phyloP scores from a whole-genome alignment of 805 yeast genomes.

The Candida germanica region DNA sequence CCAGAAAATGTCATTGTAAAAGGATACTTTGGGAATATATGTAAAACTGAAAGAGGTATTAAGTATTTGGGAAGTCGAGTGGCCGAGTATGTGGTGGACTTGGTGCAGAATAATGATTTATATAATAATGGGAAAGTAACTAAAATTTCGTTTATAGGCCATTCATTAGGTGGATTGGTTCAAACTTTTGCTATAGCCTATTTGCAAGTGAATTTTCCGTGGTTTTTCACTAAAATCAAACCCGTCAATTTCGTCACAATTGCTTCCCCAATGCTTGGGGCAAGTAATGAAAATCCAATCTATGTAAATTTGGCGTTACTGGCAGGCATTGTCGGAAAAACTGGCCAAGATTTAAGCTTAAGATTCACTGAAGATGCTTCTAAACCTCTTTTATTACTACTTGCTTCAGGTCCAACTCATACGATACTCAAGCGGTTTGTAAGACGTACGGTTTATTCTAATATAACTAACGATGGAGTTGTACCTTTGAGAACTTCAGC shows the following conservation, averaged over 20 bases:
- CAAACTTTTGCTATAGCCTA: conserved; percentile 90
- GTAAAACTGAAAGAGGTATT: conserved; percentile 87
- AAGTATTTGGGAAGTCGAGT: conserved; percentile 78
- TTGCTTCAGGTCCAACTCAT: conserved; percentile 77
- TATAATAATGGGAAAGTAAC: conserved; percentile 38
- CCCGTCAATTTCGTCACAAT: conserved; percentile 80
- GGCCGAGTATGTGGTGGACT: conserved; percentile 66
- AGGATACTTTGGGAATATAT: conserved; percentile 79
- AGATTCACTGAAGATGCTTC: conserved; percentile 39
- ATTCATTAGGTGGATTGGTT: conserved; percentile 89
- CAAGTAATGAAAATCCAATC: conserved; percentile 81
- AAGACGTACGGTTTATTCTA: conserved; percentile 82
- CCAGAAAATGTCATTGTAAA: conserved; percentile 72
- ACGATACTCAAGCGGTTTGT: conserved; percentile 58
- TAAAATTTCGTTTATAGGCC: conserved; percentile 84
- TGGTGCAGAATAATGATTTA: conserved; percentile 43
- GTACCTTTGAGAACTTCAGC: conserved; percentile 93
- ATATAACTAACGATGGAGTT: conserved; percentile 88
- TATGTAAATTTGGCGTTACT: conserved; percentile 81
- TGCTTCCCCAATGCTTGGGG: conserved; percentile 88
- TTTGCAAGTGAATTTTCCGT: conserved; percentile 63
- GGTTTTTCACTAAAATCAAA: conserved; percentile 59
- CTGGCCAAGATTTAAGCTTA: conserved; percentile 88
- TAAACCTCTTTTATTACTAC: conserved; percentile 67
- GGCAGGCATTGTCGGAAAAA: conserved; percentile 86